Conservation (phyloP, 805 yeast species). For the Metschnikowia lochheadii region DNA sequence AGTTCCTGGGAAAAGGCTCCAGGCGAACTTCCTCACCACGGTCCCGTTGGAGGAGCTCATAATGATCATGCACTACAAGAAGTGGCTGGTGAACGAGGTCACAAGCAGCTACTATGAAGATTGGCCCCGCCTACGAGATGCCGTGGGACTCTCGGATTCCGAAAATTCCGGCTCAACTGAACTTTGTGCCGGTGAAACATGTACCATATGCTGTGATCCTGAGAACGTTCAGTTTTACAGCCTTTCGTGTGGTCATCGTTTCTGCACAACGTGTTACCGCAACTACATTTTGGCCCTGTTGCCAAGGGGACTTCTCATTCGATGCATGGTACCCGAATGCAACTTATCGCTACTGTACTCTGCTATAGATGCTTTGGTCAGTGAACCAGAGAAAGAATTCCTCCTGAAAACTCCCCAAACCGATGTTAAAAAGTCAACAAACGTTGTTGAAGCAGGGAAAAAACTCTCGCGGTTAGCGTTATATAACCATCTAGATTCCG, state of each 20-base stretch:
- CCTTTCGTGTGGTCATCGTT: conserved; percentile 66
- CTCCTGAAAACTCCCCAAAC: background rate
- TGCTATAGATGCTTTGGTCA: conserved; percentile 28
- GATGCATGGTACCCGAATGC: conserved; percentile 66
- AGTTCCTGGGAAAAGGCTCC: conserved; percentile 20
- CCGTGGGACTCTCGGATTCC: conserved; percentile 24
- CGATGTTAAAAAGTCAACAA: background rate
- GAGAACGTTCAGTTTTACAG: conserved; percentile 36
- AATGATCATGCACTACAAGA: conserved; percentile 32
- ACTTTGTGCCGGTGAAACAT: conserved; percentile 30
- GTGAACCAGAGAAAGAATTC: background rate
- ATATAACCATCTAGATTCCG: background rate
- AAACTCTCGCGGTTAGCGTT: background rate
- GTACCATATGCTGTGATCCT: conserved; percentile 73
- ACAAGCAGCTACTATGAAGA: conserved; percentile 35
- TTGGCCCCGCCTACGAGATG: conserved; percentile 20
- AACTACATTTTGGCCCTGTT: conserved; percentile 50
- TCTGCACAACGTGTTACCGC: conserved; percentile 65
- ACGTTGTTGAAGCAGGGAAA: background rate
- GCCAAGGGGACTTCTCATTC: conserved; percentile 43
- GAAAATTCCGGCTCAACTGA: background rate
- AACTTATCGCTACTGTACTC: conserved; percentile 36
- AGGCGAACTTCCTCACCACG: conserved; percentile 23
- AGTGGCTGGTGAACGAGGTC: conserved; percentile 40
- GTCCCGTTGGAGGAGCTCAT: conserved; percentile 30